Evolutionary conservation across 192 early-diverging fungal genomes (phyloP).

Genomic region (Podila clonocystis): DNA sequence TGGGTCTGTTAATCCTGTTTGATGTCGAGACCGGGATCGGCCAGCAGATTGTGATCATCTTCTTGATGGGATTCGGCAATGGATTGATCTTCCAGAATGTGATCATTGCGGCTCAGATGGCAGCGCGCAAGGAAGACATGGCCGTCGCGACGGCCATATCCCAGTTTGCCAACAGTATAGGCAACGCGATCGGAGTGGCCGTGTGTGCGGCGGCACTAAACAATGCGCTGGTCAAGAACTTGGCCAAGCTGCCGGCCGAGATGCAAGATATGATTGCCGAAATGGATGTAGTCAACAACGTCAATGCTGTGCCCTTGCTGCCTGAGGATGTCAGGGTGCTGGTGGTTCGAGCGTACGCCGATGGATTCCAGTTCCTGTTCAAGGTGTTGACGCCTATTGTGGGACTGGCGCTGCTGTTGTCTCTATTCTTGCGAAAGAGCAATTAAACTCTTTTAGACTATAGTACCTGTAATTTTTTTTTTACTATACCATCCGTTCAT

Average conservation of each 20-base stretch:
- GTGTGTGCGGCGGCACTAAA: conserved; percentile 47
- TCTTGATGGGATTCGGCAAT: conserved; percentile 79
- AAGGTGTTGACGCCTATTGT: conserved; percentile 60
- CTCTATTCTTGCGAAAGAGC: too few species aligned
- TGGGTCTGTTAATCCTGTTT: conserved; percentile 71
- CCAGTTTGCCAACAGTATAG: conserved; percentile 65
- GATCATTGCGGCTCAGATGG: conserved; percentile 71
- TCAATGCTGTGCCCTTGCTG: conserved; percentile 42
- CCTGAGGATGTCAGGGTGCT: conserved; percentile 15
- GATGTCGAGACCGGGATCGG: conserved; percentile 55
- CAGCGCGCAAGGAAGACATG: conserved; percentile 64
- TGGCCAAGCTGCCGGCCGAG: conserved; percentile 6
- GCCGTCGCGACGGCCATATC: conserved; percentile 70
- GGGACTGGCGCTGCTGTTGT: too few species aligned
- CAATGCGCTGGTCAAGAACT: conserved; percentile 40
- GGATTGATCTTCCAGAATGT: conserved; percentile 80
- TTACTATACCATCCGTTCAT: too few species aligned
- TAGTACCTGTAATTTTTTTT: too few species aligned
- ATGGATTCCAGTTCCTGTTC: conserved; percentile 60
- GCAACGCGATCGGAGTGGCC: conserved; percentile 42
- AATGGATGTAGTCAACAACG: conserved; percentile 23
- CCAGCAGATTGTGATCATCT: conserved; percentile 63
- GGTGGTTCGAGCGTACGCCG: conserved; percentile 56
- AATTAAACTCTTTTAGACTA: too few species aligned
- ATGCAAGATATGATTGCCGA: conserved; percentile 6